Conservation (phyloP, 2,329 filamentous ascomycete species). For the Hymenoscyphus repandus region DNA sequence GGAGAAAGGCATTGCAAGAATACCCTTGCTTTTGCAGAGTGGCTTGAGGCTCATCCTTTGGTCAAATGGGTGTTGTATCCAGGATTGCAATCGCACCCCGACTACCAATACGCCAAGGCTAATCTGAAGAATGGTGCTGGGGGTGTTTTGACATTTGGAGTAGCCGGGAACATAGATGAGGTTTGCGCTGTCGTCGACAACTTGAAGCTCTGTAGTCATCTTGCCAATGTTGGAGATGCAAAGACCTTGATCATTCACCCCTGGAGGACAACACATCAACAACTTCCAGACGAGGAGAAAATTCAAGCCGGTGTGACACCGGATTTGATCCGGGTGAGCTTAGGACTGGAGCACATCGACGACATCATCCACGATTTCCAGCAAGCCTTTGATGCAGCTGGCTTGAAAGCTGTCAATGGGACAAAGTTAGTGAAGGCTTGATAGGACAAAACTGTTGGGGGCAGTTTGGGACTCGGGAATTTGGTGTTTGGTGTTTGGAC, state of each 20-base stretch:
- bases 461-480: too few species aligned
- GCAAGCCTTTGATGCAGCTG: conserved; percentile 16
- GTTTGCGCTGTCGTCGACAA: conserved; percentile 63
- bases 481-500: too few species aligned
- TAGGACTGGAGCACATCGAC: conserved; percentile 64
- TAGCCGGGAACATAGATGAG: conserved; percentile 59
- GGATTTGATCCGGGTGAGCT: conserved; percentile 33
- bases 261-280: conserved; percentile 64
- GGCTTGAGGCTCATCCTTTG: conserved; percentile 59
- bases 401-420: conserved; percentile 1
- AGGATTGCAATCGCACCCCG: conserved; percentile 55
- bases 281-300: conserved; percentile 57
- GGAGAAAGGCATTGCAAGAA: conserved; percentile 61
- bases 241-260: conserved; percentile 61
- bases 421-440: too few species aligned
- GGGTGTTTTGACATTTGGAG: conserved; percentile 62
- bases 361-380: conserved; percentile 62
- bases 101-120: conserved; percentile 58
- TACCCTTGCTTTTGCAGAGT: conserved; percentile 54
- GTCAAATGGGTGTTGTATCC: conserved; percentile 67
- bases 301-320: conserved; percentile 56
- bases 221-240: conserved; percentile 63
- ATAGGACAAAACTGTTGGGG: too few species aligned
- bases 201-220: conserved; percentile 64
- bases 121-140: conserved; percentile 62